These are phyloP conservation scores for Mallotus japonicus DNA, from an alignment of 441 rosid genomes.

Conservation along the genomic window DNA sequence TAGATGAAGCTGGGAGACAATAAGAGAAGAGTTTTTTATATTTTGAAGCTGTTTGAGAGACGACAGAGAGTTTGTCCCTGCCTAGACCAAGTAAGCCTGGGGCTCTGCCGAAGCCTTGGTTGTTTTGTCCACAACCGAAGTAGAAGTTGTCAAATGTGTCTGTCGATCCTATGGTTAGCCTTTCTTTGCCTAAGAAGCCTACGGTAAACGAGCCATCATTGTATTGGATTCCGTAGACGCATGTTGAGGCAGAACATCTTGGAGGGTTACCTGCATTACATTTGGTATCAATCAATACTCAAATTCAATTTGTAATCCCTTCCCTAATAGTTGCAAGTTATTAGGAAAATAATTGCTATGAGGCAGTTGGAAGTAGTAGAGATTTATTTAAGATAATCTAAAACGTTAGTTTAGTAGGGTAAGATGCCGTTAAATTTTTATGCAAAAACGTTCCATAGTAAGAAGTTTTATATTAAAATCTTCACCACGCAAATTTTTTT, in stretches of 20 bases:
- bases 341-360: too few species aligned
- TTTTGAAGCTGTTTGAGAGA: slow-evolving; percentile 56
- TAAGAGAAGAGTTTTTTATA: slow-evolving; percentile 76
- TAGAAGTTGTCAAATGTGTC: slow-evolving; percentile 43
- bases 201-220: slow-evolving; percentile 63
- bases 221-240: slow-evolving; percentile 68
- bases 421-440: too few species aligned
- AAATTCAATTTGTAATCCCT: too few species aligned
- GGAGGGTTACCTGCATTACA: slow-evolving; percentile 44
- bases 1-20: slow-evolving; percentile 58
- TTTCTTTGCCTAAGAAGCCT: slow-evolving; percentile 68
- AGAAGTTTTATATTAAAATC: too few species aligned
- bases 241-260: slow-evolving; percentile 47
- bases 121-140: slow-evolving; percentile 79
- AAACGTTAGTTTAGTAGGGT: too few species aligned
- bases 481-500: too few species aligned
- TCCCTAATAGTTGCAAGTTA: too few species aligned
- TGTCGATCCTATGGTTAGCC: slow-evolving; percentile 41
- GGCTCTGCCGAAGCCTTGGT: slow-evolving; percentile 57
- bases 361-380: too few species aligned
- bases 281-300: background rate
- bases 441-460: too few species aligned
- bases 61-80: slow-evolving; percentile 54
- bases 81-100: slow-evolving; percentile 86
- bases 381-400: too few species aligned